A percentile compares a stretch with the other conserved stretches of the same genome.
These are phyloP conservation scores for Trametes maxima DNA, from an alignment of 768 basidiomycete genomes.

Conservation along the genomic window DNA sequence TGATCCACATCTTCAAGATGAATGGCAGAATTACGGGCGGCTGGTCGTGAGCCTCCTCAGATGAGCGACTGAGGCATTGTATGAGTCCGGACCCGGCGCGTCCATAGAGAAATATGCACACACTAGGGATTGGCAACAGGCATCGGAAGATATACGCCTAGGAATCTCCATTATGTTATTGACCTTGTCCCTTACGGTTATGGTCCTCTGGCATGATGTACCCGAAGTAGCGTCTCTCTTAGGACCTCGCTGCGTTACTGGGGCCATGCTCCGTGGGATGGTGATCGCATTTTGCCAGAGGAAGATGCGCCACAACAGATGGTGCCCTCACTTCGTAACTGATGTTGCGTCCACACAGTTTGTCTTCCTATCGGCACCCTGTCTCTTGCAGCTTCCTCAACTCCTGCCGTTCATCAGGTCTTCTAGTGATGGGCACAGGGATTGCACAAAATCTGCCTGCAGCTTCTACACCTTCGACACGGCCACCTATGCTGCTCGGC, in stretches of 20 bases:
- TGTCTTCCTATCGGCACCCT: no score
- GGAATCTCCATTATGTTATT: no score
- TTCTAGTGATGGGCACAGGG: background rate
- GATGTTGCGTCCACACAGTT: no score
- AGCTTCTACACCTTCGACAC: slow-evolving; percentile 9
- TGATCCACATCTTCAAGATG: no score
- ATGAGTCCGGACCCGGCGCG: no score
- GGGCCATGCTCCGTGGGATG: background rate
- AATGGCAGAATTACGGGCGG: no score
- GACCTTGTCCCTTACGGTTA: no score
- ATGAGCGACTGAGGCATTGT: no score
- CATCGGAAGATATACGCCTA: no score
- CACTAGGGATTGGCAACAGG: no score
- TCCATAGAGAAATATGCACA: background rate
- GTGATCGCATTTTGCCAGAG: background rate
- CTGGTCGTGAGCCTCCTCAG: no score
- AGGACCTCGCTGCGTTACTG: background rate
- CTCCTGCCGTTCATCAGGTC: background rate
- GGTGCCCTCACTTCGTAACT: no score
- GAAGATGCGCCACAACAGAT: background rate
- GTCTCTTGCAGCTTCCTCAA: background rate
- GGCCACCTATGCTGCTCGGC: background rate
- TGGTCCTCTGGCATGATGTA: background rate
- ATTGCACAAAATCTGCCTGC: slow-evolving; percentile 3
- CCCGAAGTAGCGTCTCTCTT: background rate